These are phyloP conservation scores for Metarhizium rileyi DNA, from an alignment of 2,329 filamentous ascomycete species.

Conservation along the genomic window DNA sequence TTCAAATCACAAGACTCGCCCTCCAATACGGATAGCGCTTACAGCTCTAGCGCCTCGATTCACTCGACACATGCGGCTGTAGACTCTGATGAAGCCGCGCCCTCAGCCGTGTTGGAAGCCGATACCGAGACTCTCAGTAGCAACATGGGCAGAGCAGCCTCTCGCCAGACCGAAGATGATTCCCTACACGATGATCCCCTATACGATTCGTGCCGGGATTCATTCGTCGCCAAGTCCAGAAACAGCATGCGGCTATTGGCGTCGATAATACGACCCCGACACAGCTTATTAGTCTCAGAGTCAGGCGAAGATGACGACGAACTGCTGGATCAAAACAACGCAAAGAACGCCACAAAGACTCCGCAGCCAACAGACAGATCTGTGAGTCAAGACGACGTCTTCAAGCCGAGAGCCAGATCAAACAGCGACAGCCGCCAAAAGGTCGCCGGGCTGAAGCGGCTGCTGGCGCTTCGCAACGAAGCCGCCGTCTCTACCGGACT, in stretches of 20 bases:
- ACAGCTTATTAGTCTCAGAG: neutral
- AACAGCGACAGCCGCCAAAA: constrained; percentile 14
- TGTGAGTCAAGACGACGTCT: neutral
- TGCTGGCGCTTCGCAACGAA: neutral
- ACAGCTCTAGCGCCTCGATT: constrained; percentile 50
- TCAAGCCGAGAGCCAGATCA: constrained; percentile 10
- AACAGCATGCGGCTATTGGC: neutral
- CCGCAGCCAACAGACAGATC: neutral
- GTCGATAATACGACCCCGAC: neutral
- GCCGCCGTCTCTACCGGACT: neutral
- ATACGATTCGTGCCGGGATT: neutral
- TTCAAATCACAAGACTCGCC: constrained; percentile 33
- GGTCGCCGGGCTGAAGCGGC: constrained; percentile 9
- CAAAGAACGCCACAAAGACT: neutral
- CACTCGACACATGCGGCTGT: constrained; percentile 36
- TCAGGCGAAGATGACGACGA: neutral
- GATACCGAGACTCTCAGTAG: neutral
- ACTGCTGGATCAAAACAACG: neutral
- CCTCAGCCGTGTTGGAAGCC: constrained; percentile 12
- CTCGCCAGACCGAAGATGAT: neutral
- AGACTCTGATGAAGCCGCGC: constrained; percentile 10
- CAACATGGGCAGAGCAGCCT: neutral
- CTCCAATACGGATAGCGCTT: constrained; percentile 52
- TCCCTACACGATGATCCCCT: neutral
- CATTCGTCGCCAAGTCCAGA: neutral